Conservation (phyloP, 169 alveolate species). For the Plasmodium coatneyi region DNA sequence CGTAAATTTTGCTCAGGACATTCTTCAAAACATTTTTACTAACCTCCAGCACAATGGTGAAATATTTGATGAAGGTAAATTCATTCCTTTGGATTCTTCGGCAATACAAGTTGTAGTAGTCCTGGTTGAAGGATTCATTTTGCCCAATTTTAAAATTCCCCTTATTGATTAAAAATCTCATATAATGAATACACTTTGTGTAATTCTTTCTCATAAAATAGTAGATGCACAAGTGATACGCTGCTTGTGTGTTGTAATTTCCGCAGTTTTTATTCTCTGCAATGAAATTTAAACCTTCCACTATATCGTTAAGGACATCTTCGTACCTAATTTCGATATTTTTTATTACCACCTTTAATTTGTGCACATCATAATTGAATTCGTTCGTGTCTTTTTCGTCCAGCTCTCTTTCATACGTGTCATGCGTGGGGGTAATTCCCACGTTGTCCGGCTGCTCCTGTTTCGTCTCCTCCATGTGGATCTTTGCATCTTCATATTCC, state of each 20-base stretch:
- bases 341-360: slow-evolving; percentile 61
- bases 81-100: slow-evolving; percentile 60
- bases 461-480: background rate
- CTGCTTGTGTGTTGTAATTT: slow-evolving; percentile 67
- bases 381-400: slow-evolving; percentile 14
- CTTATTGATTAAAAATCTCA: slow-evolving; percentile 30
- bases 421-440: background rate
- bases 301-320: slow-evolving; percentile 69
- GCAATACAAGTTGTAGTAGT: slow-evolving; percentile 54
- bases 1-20: slow-evolving; percentile 6
- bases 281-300: slow-evolving; percentile 56
- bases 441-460: background rate
- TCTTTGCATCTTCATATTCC: background rate
- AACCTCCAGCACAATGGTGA: slow-evolving; percentile 35
- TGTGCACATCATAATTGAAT: slow-evolving; percentile 7
- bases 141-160: slow-evolving; percentile 62
- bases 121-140: slow-evolving; percentile 34
- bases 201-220: slow-evolving; percentile 58
- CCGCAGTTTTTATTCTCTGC: slow-evolving; percentile 62
- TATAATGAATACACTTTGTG: slow-evolving; percentile 28
- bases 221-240: slow-evolving; percentile 59
- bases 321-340: slow-evolving; percentile 50
- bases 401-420: slow-evolving; percentile 10
- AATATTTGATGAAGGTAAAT: slow-evolving; percentile 49
- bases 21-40: slow-evolving; percentile 54